A percentile compares a stretch with the other conserved stretches of the same genome.
phyloP scores from a whole-genome alignment of 495 filamentous ascomycete species.

The Penicillium diatomitis region DNA sequence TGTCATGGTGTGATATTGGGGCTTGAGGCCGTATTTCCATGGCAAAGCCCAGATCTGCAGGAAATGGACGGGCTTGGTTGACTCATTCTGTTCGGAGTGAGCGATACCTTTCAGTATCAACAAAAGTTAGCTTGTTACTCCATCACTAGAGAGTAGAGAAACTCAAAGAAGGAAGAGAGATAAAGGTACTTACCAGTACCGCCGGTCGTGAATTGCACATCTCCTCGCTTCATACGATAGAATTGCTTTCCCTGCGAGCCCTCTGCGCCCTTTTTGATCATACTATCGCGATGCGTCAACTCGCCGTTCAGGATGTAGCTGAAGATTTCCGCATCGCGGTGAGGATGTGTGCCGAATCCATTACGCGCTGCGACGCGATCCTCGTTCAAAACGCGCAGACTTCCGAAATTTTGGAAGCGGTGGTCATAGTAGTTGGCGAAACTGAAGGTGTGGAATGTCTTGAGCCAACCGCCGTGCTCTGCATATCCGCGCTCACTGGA shows the following conservation, averaged over 20 bases:
- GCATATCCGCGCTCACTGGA: slow-evolving; percentile 58
- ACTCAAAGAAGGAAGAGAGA: too few species aligned
- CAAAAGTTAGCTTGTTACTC: too few species aligned
- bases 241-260: slow-evolving; percentile 45
- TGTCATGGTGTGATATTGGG: slow-evolving; percentile 59
- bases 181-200: slow-evolving; percentile 44
- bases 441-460: slow-evolving; percentile 74
- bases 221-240: slow-evolving; percentile 63
- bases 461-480: slow-evolving; percentile 76
- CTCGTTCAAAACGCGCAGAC: slow-evolving; percentile 73
- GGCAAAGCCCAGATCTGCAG: slow-evolving; percentile 76
- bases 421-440: slow-evolving; percentile 69
- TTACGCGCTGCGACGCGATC: slow-evolving; percentile 59
- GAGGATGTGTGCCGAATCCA: slow-evolving; percentile 73
- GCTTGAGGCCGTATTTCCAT: slow-evolving; percentile 57
- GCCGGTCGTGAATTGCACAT: slow-evolving; percentile 77
- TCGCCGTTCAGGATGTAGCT: slow-evolving; percentile 71
- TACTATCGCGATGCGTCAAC: slow-evolving; percentile 71
- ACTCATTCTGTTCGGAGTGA: slow-evolving; percentile 67
- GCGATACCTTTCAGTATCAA: slow-evolving; percentile 45
- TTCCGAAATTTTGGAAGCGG: slow-evolving; percentile 52
- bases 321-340: slow-evolving; percentile 79
- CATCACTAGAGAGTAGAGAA: too few species aligned
- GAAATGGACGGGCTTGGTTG: slow-evolving; percentile 59
- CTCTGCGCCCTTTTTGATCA: slow-evolving; percentile 52